Conservation (phyloP, 495 filamentous ascomycete species). For the Penicillium paxilli region DNA sequence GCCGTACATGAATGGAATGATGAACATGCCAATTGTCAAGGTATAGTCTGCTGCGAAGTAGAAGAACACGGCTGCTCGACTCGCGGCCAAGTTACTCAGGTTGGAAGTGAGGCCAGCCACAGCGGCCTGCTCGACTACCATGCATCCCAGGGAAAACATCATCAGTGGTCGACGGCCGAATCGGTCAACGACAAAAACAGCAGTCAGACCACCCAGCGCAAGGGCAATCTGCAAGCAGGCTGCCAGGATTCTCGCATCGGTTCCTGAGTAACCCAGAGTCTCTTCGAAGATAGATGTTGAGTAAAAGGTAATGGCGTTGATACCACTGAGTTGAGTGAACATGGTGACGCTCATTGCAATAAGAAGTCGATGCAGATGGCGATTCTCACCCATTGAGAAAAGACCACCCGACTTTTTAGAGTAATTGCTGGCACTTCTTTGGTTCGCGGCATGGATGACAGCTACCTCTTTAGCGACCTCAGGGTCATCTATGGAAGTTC, state of each 20-base stretch:
- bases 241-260: slow-evolving; percentile 14
- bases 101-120: slow-evolving; percentile 41
- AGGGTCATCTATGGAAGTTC: neutral
- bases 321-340: slow-evolving; percentile 21
- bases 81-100: slow-evolving; percentile 19
- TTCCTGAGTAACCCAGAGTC: slow-evolving; percentile 12
- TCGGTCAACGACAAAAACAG: slow-evolving; percentile 19
- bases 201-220: slow-evolving; percentile 13
- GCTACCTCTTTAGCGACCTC: slow-evolving; percentile 55
- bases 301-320: slow-evolving; percentile 24
- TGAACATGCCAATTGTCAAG: slow-evolving; percentile 64
- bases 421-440: slow-evolving; percentile 52
- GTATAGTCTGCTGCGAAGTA: slow-evolving; percentile 63
- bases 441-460: slow-evolving; percentile 62
- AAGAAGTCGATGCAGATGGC: slow-evolving; percentile 19
- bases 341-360: slow-evolving; percentile 17
- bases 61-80: slow-evolving; percentile 44
- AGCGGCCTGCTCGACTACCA: slow-evolving; percentile 57
- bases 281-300: slow-evolving; percentile 19
- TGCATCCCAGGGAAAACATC: slow-evolving; percentile 59
- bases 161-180: slow-evolving; percentile 47
- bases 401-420: slow-evolving; percentile 9
- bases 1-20: slow-evolving; percentile 63
- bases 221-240: slow-evolving; percentile 19
- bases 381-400: slow-evolving; percentile 26